Percentiles rank a stretch among this genome's conserved stretches.
Conservation (phyloP, 345 rosid genomes). For the Acer negundo region DNA sequence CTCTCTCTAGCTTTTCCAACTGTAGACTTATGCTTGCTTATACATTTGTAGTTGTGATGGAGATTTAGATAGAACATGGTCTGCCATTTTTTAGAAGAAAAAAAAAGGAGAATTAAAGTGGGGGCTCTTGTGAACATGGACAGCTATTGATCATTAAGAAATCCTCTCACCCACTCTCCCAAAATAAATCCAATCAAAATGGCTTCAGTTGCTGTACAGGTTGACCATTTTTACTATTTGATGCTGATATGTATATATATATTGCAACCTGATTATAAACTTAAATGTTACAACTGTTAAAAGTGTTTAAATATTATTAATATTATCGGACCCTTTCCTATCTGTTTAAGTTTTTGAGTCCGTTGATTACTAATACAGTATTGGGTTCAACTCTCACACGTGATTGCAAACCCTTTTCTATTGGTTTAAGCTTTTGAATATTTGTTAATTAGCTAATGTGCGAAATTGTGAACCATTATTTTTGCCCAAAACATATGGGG, state of each 20-base stretch:
- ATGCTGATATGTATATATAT: background rate
- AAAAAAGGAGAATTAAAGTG: background rate
- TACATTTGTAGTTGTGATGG: background rate
- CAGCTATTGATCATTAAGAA: slow-evolving; percentile 10
- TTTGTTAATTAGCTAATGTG: too few species aligned
- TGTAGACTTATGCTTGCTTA: slow-evolving; percentile 1
- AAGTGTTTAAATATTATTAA: too few species aligned
- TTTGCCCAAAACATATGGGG: background rate
- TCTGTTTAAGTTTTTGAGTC: too few species aligned
- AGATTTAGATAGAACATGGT: slow-evolving; percentile 10
- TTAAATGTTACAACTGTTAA: background rate
- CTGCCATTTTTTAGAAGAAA: slow-evolving; percentile 6
- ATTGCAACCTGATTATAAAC: background rate
- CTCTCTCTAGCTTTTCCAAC: background rate
- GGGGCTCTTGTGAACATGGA: slow-evolving; percentile 5
- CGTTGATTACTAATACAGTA: too few species aligned
- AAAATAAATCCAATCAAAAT: background rate
- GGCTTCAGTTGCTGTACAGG: background rate
- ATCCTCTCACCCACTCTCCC: background rate
- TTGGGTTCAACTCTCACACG: too few species aligned
- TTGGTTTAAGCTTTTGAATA: too few species aligned
- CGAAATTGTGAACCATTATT: background rate
- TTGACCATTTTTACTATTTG: background rate
- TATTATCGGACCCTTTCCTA: too few species aligned
- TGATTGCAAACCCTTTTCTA: too few species aligned